Base-by-base conservation (phyloP, 129 eudicot species). In the Smallanthus sonchifolius region DNA sequence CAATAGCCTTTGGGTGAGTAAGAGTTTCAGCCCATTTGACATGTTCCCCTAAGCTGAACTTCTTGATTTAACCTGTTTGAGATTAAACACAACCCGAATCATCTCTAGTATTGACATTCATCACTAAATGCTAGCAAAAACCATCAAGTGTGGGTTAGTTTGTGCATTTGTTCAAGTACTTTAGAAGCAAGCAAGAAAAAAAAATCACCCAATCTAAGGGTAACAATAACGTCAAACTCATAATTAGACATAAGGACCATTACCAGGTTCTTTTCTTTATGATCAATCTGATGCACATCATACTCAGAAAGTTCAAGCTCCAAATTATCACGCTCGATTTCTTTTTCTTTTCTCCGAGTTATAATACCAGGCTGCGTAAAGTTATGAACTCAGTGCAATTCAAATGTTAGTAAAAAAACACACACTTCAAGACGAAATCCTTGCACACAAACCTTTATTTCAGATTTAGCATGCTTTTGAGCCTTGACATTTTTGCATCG, bases 221-320 rank as follows among this genome's bases (percentile, higher is more conserved):
- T 16, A 37, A 16, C 49, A 60, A 60, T 11, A 30, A 73, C 15
- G 40, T 72, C 52, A 72, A 24, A 72, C 37, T 44, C 65, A 7
- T 13, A 71, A 37, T 37, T 7, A 37, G 60, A 8, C 17, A 70
- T 17, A 52, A 34, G 45, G 42, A 52, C 14, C 2, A 72, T 61
- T 86, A 93, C 98, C 91, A 84, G 57, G 56, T 61, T 75, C 84
- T 72, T 90, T 74, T 90, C 96, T 77, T 86, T 88, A 73, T 90
- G 92, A 77, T 93, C 97, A 51, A 93, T 70, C 54, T 43, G 74
- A 28, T 65, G 63, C 54, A 86, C 48, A 69, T 87, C 78, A 20
- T 77, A 35, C 38, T 77, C 67, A 55, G 89, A 73, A 76, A 88
- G 67, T 44, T 75, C 69, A 52, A 3, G 66, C 78, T 93, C 98